Percentiles rank a stretch among this genome's conserved stretches.
phyloP scores from a whole-genome alignment of 495 filamentous ascomycete species.

The Hypoxylon subgilvum region DNA sequence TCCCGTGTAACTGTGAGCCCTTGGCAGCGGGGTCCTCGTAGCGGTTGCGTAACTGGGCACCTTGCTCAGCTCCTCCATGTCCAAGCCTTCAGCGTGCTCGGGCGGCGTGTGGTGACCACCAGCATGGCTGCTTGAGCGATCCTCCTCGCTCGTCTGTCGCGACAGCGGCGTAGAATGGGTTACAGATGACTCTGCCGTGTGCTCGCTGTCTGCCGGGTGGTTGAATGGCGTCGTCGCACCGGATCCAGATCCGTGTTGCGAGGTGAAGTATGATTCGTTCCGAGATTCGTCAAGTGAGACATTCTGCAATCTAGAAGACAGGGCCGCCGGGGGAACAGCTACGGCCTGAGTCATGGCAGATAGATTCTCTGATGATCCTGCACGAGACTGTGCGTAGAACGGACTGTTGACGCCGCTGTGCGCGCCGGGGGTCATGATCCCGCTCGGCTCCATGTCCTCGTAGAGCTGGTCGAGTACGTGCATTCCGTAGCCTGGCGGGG shows the following conservation, averaged over 20 bases:
- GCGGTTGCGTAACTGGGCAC: slow-evolving; percentile 85
- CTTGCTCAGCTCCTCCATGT: slow-evolving; percentile 68
- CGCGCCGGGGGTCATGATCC: slow-evolving; percentile 76
- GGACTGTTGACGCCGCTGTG: slow-evolving; percentile 78
- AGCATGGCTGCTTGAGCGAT: slow-evolving; percentile 47
- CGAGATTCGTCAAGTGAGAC: slow-evolving; percentile 56
- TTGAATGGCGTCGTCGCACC: slow-evolving; percentile 41
- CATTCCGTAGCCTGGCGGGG: slow-evolving; percentile 86
- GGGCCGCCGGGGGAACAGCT: slow-evolving; percentile 63
- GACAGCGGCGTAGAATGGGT: slow-evolving; percentile 51
- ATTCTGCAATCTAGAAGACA: slow-evolving; percentile 68
- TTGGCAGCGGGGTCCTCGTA: slow-evolving; percentile 62
- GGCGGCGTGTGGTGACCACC: slow-evolving; percentile 59
- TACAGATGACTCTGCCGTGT: slow-evolving; percentile 41
- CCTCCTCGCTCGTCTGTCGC: slow-evolving; percentile 69
- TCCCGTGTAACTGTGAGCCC: slow-evolving; percentile 31
- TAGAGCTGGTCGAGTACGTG: slow-evolving; percentile 89
- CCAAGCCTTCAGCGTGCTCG: slow-evolving; percentile 67
- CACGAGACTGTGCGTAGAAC: slow-evolving; percentile 73
- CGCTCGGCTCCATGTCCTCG: slow-evolving; percentile 76
- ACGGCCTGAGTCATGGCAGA: slow-evolving; percentile 53
- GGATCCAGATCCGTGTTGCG: slow-evolving; percentile 38
- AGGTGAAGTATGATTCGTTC: slow-evolving; percentile 42
- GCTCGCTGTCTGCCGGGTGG: slow-evolving; percentile 35
- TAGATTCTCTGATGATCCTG: slow-evolving; percentile 80